Evolutionary conservation across 192 early-diverging fungal species (phyloP), one percentile per base, ranked within the genome.

Genomic region (Backusella mclennaniae): DNA sequence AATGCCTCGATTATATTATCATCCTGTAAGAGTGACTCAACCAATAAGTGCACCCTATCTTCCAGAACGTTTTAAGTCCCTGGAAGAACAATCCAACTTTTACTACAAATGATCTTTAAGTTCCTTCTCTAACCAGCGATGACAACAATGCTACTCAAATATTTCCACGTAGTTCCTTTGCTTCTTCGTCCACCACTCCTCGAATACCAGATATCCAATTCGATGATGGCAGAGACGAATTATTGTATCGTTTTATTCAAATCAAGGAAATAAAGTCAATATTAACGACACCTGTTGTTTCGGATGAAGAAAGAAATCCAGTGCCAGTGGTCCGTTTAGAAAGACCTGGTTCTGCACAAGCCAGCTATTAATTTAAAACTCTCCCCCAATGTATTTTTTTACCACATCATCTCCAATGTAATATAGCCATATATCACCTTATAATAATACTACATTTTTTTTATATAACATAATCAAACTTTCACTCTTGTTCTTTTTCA

Each of bases 241-340:
- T 83, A 23, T 69, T 73, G 26, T 79, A 78, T 39, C 73, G 81
- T 56, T 77, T 77, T 53, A 83, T 83, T 36, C 71, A 76, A 26
- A 77, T 83, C 26, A 83, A 83, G 66, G 81, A 83, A 71, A 83
- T 83, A 53, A 83, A 83, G 46, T 76, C 77, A 26, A 83, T 77
- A 26, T 46, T 83, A 23, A 83, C 79, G 49, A 72, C 81, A 33
- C 76, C 79, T 77, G 81, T 83, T 6, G 77, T 83, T 29, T 77
- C 81, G 1, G 75, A 79, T 15, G 9, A 75, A 26, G 77, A 79
- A 19, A 73, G 52, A 29, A 79, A 73, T 35, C 81, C 81, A 21
- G 71, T 83, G 75, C 69, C 68, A n/a, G 69, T 73, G 1, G 49
- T 79, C 49, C 76, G 79, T 19, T 63, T 83, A n/a, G 74, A 79